Base-by-base conservation (phyloP, 2,329 filamentous ascomycete species). In the Orbilia quercus region DNA sequence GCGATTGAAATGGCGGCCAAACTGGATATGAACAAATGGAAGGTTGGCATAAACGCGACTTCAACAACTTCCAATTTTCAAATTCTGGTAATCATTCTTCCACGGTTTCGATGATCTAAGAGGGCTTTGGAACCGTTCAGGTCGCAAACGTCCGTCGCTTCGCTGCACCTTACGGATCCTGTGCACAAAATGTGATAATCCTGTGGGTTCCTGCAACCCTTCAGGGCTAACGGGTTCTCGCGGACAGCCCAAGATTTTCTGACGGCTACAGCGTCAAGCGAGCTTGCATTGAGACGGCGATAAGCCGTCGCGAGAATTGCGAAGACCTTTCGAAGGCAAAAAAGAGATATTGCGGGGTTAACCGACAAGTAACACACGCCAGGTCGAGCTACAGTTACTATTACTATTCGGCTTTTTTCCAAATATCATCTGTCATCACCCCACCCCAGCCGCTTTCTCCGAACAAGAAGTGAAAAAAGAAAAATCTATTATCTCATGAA, bases 231-330 rank as follows among this genome's bases (percentile, higher is more conserved):
- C 51, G 34, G 34, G 36, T n/a, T 67, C 18, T 36, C 45, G 16
- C 22, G 11, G 47, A 14, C 28, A 23, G 7, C 44, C 28, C 40
- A 5, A 63, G n/a, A 48, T 63, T 71, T 64, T 58, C 34, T 22
- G 50, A 64, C 66, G 66, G 66, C 57, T 71, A 63, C 66, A 63
- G 66, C 66, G 66, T 51, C 58, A 63, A 63, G 51, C 66, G 44
- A 57, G 44, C n/a, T 59, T 71, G 36, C 62, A 66, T 66, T 11
- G 14, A 59, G 31, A 57, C 53, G 63, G 63, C 63, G 55, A 59
- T 59, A 59, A 57, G 54, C 50, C 50, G 36, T 50, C 42, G 28
- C 40, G 22, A 53, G 14, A 51, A 53, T 53, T 67, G 53, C 53
- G 53, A 59, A 34, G 44, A 36, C 6, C 22, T 7, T 53, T 31